These are phyloP conservation scores for Alternaria gaisen DNA, from an alignment of 2,329 filamentous ascomycete genomes.

Conservation along the genomic window DNA sequence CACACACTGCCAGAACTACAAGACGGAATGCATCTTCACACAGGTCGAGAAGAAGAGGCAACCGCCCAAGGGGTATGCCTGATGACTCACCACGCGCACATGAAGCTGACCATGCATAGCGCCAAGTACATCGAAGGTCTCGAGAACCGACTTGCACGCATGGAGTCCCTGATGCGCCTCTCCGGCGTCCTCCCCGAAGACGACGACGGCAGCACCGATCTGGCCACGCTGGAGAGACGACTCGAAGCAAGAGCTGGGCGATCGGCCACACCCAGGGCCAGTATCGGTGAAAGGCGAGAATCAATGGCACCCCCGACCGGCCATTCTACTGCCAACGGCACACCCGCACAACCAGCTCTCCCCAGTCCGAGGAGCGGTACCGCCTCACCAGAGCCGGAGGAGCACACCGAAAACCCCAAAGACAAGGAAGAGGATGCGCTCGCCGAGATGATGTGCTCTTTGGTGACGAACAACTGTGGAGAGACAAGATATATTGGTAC, in stretches of 20 bases:
- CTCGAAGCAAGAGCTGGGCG: slow-evolving; percentile 60
- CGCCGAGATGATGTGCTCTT: slow-evolving; percentile 98
- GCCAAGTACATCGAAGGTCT: slow-evolving; percentile 98
- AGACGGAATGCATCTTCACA: slow-evolving; percentile 96
- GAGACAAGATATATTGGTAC: slow-evolving; percentile 95
- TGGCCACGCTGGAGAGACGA: slow-evolving; percentile 86
- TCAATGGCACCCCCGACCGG: slow-evolving; percentile 51
- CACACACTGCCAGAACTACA: slow-evolving; percentile 96
- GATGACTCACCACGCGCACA: not conserved
- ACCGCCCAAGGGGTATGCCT: slow-evolving; percentile 81
- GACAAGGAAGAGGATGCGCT: slow-evolving; percentile 78
- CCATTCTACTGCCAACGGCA: slow-evolving; percentile 32
- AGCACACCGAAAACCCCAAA: slow-evolving; percentile 52
- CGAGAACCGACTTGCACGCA: slow-evolving; percentile 91
- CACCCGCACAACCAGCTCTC: slow-evolving; percentile 57
- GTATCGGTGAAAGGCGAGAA: slow-evolving; percentile 43
- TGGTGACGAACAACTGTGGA: slow-evolving; percentile 93
- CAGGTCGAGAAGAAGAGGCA: slow-evolving; percentile 99
- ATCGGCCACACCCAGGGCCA: slow-evolving; percentile 31
- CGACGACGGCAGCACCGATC: slow-evolving; percentile 83
- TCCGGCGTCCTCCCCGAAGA: slow-evolving; percentile 88
- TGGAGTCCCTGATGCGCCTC: slow-evolving; percentile 89
- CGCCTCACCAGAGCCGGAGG: slow-evolving; percentile 59
- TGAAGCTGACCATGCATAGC: slow-evolving; percentile 55
- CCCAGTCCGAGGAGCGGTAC: slow-evolving; percentile 61